phyloP scores from a whole-genome alignment of 108 stramenopile species.

The Pseudonitzschia multiseries region DNA sequence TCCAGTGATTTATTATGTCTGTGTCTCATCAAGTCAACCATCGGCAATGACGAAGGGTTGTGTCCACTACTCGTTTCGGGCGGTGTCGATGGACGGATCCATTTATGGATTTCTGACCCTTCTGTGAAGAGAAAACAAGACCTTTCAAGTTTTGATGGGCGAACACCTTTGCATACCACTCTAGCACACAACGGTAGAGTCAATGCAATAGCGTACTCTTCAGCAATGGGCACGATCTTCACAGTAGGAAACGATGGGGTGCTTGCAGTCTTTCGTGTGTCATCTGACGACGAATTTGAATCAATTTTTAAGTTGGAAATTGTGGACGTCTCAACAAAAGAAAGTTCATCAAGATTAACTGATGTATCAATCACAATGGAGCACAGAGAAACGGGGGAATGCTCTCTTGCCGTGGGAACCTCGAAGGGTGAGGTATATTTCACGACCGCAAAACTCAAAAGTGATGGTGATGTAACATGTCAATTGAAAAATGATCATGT shows the following conservation, averaged over 20 bases:
- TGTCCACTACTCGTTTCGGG: conserved; percentile 35
- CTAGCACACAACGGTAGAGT: conserved; percentile 43
- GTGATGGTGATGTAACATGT: neutral
- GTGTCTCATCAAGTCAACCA: conserved; percentile 22
- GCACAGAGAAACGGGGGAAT: neutral
- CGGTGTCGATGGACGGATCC: conserved; percentile 56
- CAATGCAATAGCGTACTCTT: conserved; percentile 40
- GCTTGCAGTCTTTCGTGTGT: neutral
- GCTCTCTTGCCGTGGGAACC: neutral
- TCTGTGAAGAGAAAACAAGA: neutral
- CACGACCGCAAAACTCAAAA: neutral
- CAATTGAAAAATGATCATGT: neutral
- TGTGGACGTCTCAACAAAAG: neutral
- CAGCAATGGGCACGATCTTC: conserved; percentile 20
- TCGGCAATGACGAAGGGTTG: neutral
- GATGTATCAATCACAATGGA: neutral
- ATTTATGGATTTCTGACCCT: conserved; percentile 35
- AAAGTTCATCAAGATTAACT: neutral
- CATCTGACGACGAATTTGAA: neutral
- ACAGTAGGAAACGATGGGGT: conserved; percentile 50
- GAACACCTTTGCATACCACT: conserved; percentile 17
- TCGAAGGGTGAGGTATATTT: conserved; percentile 9
- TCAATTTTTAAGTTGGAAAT: neutral
- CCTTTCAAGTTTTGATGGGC: neutral
- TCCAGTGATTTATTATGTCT: conserved; percentile 57